phyloP scores from a whole-genome alignment of 2,329 filamentous ascomycete genomes.

The Aspergillus fumigatiaffinis region DNA sequence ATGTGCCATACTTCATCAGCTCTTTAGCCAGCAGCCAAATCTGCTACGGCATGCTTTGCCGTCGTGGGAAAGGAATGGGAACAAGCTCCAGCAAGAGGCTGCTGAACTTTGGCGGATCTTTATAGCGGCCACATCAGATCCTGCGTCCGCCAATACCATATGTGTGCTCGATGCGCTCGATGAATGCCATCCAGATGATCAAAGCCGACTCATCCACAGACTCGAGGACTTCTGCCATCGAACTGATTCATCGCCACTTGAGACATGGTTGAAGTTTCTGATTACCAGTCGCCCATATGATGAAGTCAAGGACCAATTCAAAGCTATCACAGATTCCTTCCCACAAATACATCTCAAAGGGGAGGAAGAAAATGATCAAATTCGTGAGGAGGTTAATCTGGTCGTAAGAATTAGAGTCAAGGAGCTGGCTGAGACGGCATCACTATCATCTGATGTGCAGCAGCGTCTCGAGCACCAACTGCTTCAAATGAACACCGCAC shows the following conservation, averaged over 20 bases:
- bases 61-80: conserved; percentile 16
- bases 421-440: conserved; percentile 5
- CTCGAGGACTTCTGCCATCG: conserved; percentile 3
- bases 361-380: conserved; percentile 12
- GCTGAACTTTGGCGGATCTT: conserved; percentile 15
- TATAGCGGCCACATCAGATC: conserved; percentile 1
- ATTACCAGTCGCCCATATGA: conserved; percentile 18
- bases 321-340: background rate
- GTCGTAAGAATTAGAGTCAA: conserved; percentile 9
- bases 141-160: conserved; percentile 3
- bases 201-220: conserved; percentile 1
- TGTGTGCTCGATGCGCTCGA: conserved; percentile 18
- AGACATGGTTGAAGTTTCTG: conserved; percentile 14
- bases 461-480: conserved; percentile 11
- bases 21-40: conserved; percentile 25
- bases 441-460: background rate
- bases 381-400: conserved; percentile 11
- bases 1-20: conserved; percentile 36
- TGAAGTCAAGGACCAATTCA: conserved; percentile 7
- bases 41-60: conserved; percentile 21
- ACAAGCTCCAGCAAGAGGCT: conserved; percentile 11
- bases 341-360: conserved; percentile 10
- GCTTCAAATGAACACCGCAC: conserved; percentile 16
- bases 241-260: background rate
- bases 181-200: conserved; percentile 5